Evolutionary conservation across 2,329 filamentous ascomycete species (phyloP), one percentile per base, ranked within the genome.

Genomic region (Diaporthe aspalathi): DNA sequence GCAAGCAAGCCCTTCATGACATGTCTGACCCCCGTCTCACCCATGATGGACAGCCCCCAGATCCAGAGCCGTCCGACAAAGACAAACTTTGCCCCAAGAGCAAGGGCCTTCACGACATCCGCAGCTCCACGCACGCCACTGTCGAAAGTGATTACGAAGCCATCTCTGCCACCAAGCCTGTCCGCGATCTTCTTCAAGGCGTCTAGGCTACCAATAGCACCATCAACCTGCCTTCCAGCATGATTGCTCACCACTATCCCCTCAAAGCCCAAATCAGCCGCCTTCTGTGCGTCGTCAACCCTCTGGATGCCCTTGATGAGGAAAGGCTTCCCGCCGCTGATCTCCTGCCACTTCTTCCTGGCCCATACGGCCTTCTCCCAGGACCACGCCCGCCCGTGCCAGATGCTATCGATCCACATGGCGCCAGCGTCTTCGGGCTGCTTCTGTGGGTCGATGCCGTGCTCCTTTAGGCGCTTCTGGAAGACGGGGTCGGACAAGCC

Each of bases 281-380:
- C 85, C 76, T 84, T 88, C 77, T 82, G 81, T 24, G 89, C 89
- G 78, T 92, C 90, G 1, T 80, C 80, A 0, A 89, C 86, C 72
- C 83, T 85, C 80, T 91, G 89, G n/a, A 92, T 89, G 0, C 88
- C 89, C 78, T 91, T 91, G 70, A 91, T 79, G 5, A 83, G 84
- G 74, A 92, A 90, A 2, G 89, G 88, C 73, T 86, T 85, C 0
- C 88, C 89, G 0, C 86, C 86, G 20, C 83, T 86, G 65, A 91
- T 83, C 72, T 84, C 79, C 77, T 86, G 88, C 89, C 89, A 92
- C 54, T 86, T 83, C 76, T 87, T 81, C 72, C 89, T 88, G 56
- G 90, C 78, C 88, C 89, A 91, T 3, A 84, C 84, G 29, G 90
- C 84, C 75, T 90, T 90, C 62, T 90, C 88, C 90, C 89, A 92